Conservation (phyloP, 352 stramenopile species). For the Saprolegnia parasitica region DNA sequence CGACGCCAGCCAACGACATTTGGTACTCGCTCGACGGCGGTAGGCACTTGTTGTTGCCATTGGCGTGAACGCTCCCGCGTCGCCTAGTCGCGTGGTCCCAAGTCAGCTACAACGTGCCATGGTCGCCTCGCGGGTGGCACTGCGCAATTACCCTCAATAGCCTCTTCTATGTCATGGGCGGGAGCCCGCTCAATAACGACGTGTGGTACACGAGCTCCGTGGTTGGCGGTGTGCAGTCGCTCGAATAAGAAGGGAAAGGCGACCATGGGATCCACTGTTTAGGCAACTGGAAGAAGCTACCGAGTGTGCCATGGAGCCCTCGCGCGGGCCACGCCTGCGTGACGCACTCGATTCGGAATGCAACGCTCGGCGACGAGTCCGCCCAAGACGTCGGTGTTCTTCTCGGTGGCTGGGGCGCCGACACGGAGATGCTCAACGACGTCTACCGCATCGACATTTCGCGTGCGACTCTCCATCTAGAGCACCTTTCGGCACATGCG, state of each 20-base stretch:
- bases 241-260: too few species aligned
- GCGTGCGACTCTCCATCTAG: conserved; percentile 15
- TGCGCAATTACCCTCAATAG: conserved; percentile 57
- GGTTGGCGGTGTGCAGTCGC: conserved; percentile 33
- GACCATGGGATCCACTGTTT: not conserved
- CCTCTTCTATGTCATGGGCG: conserved; percentile 65
- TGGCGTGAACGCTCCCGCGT: not conserved
- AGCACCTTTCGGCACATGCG: not conserved
- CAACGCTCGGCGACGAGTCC: conserved; percentile 49
- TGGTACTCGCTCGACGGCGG: conserved; percentile 64
- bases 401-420: conserved; percentile 52
- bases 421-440: conserved; percentile 55
- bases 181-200: conserved; percentile 73
- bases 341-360: conserved; percentile 46
- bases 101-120: conserved; percentile 38
- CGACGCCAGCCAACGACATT: conserved; percentile 64
- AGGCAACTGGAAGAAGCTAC: conserved; percentile 46
- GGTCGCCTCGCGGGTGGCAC: conserved; percentile 63
- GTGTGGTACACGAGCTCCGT: conserved; percentile 68
- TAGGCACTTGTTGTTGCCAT: conserved; percentile 27
- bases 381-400: conserved; percentile 52
- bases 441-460: conserved; percentile 61
- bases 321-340: conserved; percentile 57
- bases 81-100: conserved; percentile 46
- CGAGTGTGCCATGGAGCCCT: conserved; percentile 45